phyloP scores from a whole-genome alignment of 225 moss, liverwort and hornwort genomes.

The Polytrichum commune region DNA sequence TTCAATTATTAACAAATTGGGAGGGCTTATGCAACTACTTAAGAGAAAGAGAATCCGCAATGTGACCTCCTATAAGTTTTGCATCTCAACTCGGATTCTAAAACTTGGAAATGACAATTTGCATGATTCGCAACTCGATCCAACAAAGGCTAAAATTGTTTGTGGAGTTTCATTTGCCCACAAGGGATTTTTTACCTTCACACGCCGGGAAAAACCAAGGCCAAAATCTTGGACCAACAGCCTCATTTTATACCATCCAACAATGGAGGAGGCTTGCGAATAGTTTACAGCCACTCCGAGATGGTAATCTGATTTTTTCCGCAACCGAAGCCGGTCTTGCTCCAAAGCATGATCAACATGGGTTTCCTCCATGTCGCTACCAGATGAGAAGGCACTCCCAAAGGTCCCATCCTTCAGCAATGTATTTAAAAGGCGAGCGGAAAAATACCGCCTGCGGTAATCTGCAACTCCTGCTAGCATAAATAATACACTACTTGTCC shows the following conservation, averaged over 20 bases:
- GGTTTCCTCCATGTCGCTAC: conserved; percentile 11
- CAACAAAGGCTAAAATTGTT: too few relatives aligned
- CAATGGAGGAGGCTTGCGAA: conserved; percentile 64
- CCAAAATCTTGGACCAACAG: conserved; percentile 87
- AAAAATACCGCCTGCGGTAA: conserved; percentile 82
- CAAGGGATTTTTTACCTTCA: conserved; percentile 49
- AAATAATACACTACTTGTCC: conserved; percentile 71
- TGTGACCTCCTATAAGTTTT: too few relatives aligned
- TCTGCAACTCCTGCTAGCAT: conserved; percentile 96
- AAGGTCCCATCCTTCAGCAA: conserved; percentile 81
- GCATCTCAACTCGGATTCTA: too few relatives aligned
- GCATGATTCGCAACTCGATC: too few relatives aligned
- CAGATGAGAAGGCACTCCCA: conserved; percentile 14
- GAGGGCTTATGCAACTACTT: too few relatives aligned
- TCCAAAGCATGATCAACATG: conserved; percentile 15
- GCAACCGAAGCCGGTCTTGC: conserved; percentile 25
- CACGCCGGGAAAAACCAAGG: conserved; percentile 70
- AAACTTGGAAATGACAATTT: too few relatives aligned
- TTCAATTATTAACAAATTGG: too few relatives aligned
- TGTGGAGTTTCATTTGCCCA: too few relatives aligned
- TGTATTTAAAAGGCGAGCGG: conserved; percentile 75
- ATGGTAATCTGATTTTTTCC: conserved; percentile 77
- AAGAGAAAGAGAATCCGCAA: too few relatives aligned
- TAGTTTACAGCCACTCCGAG: conserved; percentile 84
- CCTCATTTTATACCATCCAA: conserved; percentile 91